Evolutionary conservation across 2,329 filamentous ascomycete species (phyloP).

Genomic region (Paecilomyces variotii): DNA sequence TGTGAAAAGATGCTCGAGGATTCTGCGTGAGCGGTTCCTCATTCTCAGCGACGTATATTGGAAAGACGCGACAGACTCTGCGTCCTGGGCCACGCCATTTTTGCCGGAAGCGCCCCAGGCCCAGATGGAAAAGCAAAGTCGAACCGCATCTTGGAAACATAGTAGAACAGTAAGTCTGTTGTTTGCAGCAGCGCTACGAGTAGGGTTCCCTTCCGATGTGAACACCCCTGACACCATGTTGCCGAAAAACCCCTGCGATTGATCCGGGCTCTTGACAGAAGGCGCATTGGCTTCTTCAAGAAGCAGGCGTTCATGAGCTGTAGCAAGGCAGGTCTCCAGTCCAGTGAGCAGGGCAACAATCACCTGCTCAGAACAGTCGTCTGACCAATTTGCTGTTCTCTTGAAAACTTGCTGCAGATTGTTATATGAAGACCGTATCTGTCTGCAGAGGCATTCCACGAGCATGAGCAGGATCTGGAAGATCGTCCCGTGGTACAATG

Average conservation of each 20-base stretch:
- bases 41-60: constrained; percentile 84
- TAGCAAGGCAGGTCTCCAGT: constrained; percentile 80
- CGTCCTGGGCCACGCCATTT: constrained; percentile 46
- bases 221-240: constrained; percentile 93
- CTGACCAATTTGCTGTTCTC: constrained; percentile 28
- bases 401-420: constrained; percentile 51
- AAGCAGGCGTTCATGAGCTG: constrained; percentile 74
- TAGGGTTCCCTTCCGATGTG: constrained; percentile 64
- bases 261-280: constrained; percentile 68
- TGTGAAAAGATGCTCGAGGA: constrained; percentile 86
- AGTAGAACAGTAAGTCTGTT: constrained; percentile 86
- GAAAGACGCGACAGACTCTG: constrained; percentile 69
- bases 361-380: constrained; percentile 50
- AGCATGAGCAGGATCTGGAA: constrained; percentile 87
- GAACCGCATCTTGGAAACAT: constrained; percentile 93
- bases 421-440: constrained; percentile 66
- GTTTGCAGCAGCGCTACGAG: constrained; percentile 81
- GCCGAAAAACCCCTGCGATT: constrained; percentile 80
- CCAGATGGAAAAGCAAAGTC: constrained; percentile 91
- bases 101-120: constrained; percentile 66
- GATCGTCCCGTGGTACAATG: constrained; percentile 73
- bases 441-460: constrained; percentile 77
- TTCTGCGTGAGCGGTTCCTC: constrained; percentile 76
- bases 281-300: constrained; percentile 64
- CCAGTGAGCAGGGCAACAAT: constrained; percentile 80